phyloP scores from a whole-genome alignment of 192 early-diverging fungal species.

The Dissophora globulifera region DNA sequence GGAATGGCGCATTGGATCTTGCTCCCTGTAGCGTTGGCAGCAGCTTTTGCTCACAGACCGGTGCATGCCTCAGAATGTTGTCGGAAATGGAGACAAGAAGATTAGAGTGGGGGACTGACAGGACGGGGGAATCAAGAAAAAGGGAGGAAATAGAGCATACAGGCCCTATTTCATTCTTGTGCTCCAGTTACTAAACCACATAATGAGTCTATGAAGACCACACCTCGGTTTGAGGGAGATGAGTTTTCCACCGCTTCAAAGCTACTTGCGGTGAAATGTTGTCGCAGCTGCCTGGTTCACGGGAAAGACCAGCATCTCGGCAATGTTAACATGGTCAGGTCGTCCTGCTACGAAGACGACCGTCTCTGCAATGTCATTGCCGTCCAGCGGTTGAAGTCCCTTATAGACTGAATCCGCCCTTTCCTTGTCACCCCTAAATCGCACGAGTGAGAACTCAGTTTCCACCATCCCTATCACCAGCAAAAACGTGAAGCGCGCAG shows the following conservation, averaged over 20 bases:
- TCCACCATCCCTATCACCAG: conserved; percentile 71
- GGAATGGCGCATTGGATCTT: no score
- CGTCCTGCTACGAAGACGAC: conserved; percentile 84
- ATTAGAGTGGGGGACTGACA: no score
- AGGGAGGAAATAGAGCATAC: no score
- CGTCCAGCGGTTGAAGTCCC: conserved; percentile 56
- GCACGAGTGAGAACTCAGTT: conserved; percentile 90
- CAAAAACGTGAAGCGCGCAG: neutral
- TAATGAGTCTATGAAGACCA: no score
- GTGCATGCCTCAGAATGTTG: no score
- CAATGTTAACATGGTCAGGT: conserved; percentile 79
- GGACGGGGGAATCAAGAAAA: no score
- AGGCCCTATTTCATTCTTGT: no score
- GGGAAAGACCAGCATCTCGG: conserved; percentile 63
- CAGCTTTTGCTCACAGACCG: no score
- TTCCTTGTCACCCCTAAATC: conserved; percentile 73
- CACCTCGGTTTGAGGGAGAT: neutral
- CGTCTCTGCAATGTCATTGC: conserved; percentile 63
- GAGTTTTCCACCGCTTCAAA: neutral
- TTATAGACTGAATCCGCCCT: conserved; percentile 81
- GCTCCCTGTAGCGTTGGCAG: no score
- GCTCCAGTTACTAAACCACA: no score
- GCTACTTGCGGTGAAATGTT: conserved; percentile 25
- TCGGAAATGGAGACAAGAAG: no score
- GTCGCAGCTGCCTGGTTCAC: conserved; percentile 52